Evolutionary conservation across 495 filamentous ascomycete genomes (phyloP), one percentile per base, ranked within the genome.

Genomic region (Lasiosphaeria ovina): DNA sequence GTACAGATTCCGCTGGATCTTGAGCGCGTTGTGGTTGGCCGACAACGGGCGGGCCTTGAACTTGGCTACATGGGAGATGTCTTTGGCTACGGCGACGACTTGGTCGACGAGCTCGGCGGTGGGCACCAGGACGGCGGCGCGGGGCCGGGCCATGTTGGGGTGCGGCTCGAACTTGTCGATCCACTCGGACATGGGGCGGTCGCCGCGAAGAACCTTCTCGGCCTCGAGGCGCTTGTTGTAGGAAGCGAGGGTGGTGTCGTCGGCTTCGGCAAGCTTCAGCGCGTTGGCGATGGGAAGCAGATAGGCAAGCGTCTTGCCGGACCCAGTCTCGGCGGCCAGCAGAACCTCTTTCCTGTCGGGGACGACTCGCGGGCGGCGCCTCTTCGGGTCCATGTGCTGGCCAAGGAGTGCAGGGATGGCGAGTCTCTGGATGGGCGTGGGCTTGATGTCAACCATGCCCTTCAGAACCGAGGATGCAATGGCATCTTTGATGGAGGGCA

Each of bases 241-340:
- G 3, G 78, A 77, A 52, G 80, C 73, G 3, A 81, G 75, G 34
- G 84, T 78, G 9, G 74, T 71, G 51, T 93, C 89, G 5, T 77
- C 72, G 1, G 78, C 76, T 69, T 97, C 94, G 14, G 84, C 84
- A 31, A 82, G 78, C 77, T 98, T 98, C 60, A 98, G 72, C 24
- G 88, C 86, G 76, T 98, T 84, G 40, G 98, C 75, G 16, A 85
- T 75, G 1, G 94, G 95, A 17, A 96, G 68, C 32, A 97, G 74
- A 67, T 98, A 98, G 34, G 94, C 89, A 62, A 98, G 77, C 2
- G 94, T 98, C 75, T 98, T 98, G 56, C 94, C 94, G 3, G 94
- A 97, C 9, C 94, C 94, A 2, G 94, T 98, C 76, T 98, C 94
- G 10, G 95, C 94, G 0, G 95, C 94, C 16, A 98, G 79, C 10